phyloP scores from a whole-genome alignment of 23 red algal genomes.

The Gracilariopsis chorda region DNA sequence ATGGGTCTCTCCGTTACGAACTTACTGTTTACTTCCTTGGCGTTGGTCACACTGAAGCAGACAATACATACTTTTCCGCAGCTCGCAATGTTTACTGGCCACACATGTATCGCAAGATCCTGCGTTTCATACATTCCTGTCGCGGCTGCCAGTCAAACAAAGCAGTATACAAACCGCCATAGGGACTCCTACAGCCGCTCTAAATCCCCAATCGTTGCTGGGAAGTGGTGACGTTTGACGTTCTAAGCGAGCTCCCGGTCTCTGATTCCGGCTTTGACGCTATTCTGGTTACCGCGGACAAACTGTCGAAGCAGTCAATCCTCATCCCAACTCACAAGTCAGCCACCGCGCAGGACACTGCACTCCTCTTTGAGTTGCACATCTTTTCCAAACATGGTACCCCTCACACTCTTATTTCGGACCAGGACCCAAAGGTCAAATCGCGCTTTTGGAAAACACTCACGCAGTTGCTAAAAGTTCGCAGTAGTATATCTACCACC shows the following conservation, averaged over 20 bases:
- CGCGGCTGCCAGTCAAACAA: not conserved
- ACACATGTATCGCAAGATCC: not conserved
- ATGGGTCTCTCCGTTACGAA: too few relatives aligned
- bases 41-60: not conserved
- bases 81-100: not conserved
- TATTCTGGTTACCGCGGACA: not conserved
- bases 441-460: not conserved
- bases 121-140: not conserved
- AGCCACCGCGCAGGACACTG: not conserved
- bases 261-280: not conserved
- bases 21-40: too few relatives aligned
- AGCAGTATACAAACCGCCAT: not conserved
- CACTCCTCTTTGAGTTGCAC: not conserved
- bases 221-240: not conserved
- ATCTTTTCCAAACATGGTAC: not conserved
- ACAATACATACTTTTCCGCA: not conserved
- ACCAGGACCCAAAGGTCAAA: not conserved
- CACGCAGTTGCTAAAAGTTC: not conserved
- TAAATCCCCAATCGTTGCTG: not conserved
- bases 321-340: not conserved
- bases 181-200: not conserved
- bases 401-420: not conserved
- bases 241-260: not conserved
- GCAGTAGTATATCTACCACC: not conserved
- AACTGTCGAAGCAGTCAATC: not conserved